Conservation (phyloP, 306 rosid genomes). For the Geum urbanum region DNA sequence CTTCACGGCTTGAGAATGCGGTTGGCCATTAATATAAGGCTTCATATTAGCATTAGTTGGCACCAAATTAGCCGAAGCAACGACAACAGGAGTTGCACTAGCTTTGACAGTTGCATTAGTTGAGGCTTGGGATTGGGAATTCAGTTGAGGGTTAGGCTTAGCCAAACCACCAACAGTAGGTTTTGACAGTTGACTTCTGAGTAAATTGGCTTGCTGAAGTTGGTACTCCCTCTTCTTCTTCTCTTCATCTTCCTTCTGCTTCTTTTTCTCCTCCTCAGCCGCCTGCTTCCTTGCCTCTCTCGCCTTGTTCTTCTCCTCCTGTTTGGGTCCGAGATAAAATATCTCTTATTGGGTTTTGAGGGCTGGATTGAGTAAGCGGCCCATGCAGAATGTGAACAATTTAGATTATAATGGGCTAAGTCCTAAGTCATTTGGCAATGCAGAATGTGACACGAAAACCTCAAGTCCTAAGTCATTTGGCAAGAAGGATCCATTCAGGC, state of each 20-base stretch:
- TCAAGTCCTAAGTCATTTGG: too few species aligned
- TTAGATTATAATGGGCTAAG: too few species aligned
- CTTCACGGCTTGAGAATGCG: background rate
- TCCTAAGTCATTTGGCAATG: too few species aligned
- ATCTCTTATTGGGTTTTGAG: too few species aligned
- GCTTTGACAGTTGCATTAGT: background rate
- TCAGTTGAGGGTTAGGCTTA: background rate
- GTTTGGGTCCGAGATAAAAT: too few species aligned
- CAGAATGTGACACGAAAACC: too few species aligned
- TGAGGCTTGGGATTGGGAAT: background rate
- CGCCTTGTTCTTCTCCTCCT: background rate
- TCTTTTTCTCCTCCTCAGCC: background rate
- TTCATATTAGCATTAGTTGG: background rate
- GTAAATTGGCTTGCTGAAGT: background rate
- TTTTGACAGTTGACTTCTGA: background rate
- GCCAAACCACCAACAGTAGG: background rate
- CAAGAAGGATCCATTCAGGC: too few species aligned
- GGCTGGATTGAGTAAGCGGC: too few species aligned
- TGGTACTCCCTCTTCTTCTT: background rate
- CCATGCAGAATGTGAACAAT: too few species aligned
- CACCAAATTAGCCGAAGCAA: background rate
- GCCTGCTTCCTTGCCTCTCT: background rate
- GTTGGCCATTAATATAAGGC: background rate
- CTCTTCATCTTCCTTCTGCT: background rate
- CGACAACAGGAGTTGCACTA: background rate